phyloP scores from a whole-genome alignment of 495 filamentous ascomycete genomes.

The Lophiostoma macrostomum region DNA sequence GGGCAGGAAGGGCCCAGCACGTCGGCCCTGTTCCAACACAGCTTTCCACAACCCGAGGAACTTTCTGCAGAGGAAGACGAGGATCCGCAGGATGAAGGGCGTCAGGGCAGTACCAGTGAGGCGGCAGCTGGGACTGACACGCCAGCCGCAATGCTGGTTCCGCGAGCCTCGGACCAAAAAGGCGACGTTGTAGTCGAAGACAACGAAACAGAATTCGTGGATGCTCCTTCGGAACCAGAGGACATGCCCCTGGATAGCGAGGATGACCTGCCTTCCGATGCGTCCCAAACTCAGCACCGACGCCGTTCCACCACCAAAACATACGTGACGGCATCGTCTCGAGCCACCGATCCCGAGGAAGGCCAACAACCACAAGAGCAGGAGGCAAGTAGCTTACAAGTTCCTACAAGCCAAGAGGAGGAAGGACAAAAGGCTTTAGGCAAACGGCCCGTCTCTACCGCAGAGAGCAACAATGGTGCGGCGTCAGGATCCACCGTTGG shows the following conservation, averaged over 20 bases:
- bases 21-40: slow-evolving; percentile 39
- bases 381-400: slow-evolving; percentile 27
- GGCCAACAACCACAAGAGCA: slow-evolving; percentile 1
- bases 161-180: slow-evolving; percentile 13
- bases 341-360: neutral
- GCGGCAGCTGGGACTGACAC: neutral
- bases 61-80: slow-evolving; percentile 35
- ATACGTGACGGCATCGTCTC: slow-evolving; percentile 18
- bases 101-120: neutral
- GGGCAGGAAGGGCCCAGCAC: slow-evolving; percentile 44
- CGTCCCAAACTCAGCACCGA: neutral
- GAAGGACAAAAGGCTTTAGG: slow-evolving; percentile 1
- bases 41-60: slow-evolving; percentile 48
- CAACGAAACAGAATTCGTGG: slow-evolving; percentile 22
- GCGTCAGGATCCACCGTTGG: slow-evolving; percentile 16
- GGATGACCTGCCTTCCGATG: neutral
- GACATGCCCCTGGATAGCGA: neutral
- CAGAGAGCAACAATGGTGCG: slow-evolving; percentile 26
- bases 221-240: slow-evolving; percentile 29
- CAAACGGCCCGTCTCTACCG: slow-evolving; percentile 25
- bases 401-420: slow-evolving; percentile 12
- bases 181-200: slow-evolving; percentile 7
- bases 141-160: slow-evolving; percentile 11
- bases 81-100: neutral
- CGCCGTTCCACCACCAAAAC: slow-evolving; percentile 26